These are phyloP conservation scores for Ormosia semicastrata DNA, from an alignment of 306 rosid genomes.

Conservation along the genomic window DNA sequence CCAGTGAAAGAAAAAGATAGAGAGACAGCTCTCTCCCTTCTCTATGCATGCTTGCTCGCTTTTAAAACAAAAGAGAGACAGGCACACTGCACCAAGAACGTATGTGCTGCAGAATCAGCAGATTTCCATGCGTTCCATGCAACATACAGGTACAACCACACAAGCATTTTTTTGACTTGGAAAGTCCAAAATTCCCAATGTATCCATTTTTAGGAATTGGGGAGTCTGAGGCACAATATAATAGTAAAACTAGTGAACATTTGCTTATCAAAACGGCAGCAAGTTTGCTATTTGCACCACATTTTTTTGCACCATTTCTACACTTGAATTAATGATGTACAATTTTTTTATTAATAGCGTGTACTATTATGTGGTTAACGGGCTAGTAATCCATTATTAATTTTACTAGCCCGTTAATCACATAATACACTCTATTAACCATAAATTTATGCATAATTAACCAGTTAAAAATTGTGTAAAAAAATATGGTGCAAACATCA, in stretches of 20 bases:
- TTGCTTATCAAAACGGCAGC: background rate
- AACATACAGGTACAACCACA: constrained; percentile 21
- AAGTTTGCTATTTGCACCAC: background rate
- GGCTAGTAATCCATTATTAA: background rate
- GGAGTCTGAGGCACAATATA: background rate
- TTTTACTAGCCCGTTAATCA: background rate
- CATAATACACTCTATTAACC: background rate
- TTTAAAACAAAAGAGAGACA: background rate
- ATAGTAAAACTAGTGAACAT: background rate
- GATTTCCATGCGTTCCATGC: background rate
- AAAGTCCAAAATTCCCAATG: background rate
- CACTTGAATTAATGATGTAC: background rate
- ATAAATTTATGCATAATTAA: no score
- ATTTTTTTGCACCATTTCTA: background rate
- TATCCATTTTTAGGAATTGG: background rate
- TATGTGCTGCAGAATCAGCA: background rate
- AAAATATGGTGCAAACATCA: background rate
- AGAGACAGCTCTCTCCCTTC: constrained; percentile 12
- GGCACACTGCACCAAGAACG: background rate
- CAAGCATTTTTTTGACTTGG: constrained; percentile 9
- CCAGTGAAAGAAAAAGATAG: background rate
- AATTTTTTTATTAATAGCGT: no score
- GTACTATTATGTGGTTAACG: background rate
- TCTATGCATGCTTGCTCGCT: background rate
- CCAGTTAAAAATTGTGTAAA: background rate